A percentile compares a stretch with the other conserved stretches of the same genome.
Conservation (phyloP, 169 alveolate genomes). For the Plasmodium yoelii region DNA sequence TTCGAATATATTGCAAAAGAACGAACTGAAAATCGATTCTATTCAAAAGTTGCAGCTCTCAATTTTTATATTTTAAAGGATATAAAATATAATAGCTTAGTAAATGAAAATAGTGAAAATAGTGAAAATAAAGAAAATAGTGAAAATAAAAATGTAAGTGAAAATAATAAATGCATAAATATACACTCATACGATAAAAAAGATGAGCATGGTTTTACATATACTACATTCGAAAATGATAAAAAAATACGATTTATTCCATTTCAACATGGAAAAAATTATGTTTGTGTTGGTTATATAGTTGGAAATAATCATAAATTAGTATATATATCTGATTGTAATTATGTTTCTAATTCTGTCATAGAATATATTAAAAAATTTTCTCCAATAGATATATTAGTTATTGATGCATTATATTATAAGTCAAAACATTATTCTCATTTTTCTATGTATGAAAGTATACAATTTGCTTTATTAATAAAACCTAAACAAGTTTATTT, state of each 20-base stretch:
- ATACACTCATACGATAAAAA: conserved; percentile 56
- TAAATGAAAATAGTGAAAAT: conserved; percentile 5
- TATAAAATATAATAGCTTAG: conserved; percentile 36
- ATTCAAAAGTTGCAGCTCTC: conserved; percentile 66
- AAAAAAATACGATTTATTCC: conserved; percentile 64
- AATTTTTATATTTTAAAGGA: conserved; percentile 44
- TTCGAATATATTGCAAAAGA: conserved; percentile 43
- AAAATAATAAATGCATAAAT: conserved; percentile 28
- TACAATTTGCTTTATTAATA: conserved; percentile 39
- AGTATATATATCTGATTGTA: conserved; percentile 68
- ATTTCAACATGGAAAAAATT: conserved; percentile 59
- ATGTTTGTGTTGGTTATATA: conserved; percentile 57
- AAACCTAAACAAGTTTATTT: conserved; percentile 67
- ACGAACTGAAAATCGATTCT: conserved; percentile 50
- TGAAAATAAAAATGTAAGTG: conserved; percentile 12
- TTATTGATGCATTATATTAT: conserved; percentile 66
- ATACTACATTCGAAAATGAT: conserved; percentile 47
- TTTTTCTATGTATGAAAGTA: conserved; percentile 63
- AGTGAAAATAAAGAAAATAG: not conserved
- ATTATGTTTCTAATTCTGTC: conserved; percentile 27
- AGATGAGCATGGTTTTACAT: conserved; percentile 66
- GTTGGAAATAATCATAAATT: conserved; percentile 57
- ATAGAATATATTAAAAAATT: conserved; percentile 57
- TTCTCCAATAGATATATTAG: conserved; percentile 40
- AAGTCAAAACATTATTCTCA: conserved; percentile 67